phyloP scores from a whole-genome alignment of 129 eudicot species.

The Daucus carota region DNA sequence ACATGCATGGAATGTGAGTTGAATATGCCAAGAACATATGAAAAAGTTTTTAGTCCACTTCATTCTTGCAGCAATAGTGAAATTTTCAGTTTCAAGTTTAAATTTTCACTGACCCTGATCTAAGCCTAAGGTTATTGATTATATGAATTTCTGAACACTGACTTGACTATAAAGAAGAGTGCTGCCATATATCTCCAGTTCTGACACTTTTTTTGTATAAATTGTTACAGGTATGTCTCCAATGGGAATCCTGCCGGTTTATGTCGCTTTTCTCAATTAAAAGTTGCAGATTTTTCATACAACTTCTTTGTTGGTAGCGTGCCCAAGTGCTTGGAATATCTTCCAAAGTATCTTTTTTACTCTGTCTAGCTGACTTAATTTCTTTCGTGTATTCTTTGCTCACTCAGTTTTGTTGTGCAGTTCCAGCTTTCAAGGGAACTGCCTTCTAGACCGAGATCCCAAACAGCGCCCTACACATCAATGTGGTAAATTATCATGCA shows the following conservation, averaged over 20 bases:
- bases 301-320: constrained; percentile 70
- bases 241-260: constrained; percentile 45
- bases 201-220: too few species aligned
- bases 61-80: neutral
- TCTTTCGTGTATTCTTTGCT: constrained; percentile 6
- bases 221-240: constrained; percentile 53
- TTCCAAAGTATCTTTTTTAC: constrained; percentile 56
- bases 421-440: constrained; percentile 80
- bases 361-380: constrained; percentile 6
- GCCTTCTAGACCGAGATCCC: constrained; percentile 61
- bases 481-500: constrained; percentile 48
- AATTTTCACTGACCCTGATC: neutral
- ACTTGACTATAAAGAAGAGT: neutral
- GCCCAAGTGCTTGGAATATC: constrained; percentile 77
- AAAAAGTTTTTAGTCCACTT: neutral
- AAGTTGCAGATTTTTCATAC: constrained; percentile 68
- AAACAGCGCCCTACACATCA: constrained; percentile 54
- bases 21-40: neutral
- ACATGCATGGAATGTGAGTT: constrained; percentile 53
- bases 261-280: constrained; percentile 68
- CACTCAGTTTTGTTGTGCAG: constrained; percentile 26
- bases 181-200: neutral
- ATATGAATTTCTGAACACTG: neutral
- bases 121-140: neutral
- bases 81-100: neutral